phyloP scores from a whole-genome alignment of 495 filamentous ascomycete species.

The Baudoinia panamericana region DNA sequence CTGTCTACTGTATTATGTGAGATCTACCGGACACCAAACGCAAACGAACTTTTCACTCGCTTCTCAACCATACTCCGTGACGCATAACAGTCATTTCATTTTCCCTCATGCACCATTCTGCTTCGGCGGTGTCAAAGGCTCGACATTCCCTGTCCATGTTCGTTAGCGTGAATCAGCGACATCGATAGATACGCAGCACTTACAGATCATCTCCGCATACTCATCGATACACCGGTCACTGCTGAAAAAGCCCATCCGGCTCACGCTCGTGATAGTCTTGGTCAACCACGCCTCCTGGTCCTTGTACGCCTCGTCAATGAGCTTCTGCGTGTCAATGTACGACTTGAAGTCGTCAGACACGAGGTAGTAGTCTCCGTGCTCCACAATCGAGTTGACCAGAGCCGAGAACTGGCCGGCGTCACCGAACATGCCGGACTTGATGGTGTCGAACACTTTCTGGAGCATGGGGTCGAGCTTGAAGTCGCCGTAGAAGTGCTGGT shows the following conservation, averaged over 20 bases:
- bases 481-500: slow-evolving; percentile 69
- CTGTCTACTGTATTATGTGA: no score
- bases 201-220: slow-evolving; percentile 92
- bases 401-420: slow-evolving; percentile 60
- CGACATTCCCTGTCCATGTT: slow-evolving; percentile 1
- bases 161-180: background rate
- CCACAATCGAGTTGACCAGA: slow-evolving; percentile 66
- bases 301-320: slow-evolving; percentile 82
- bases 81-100: no score
- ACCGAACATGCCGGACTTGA: slow-evolving; percentile 66
- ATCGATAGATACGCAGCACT: slow-evolving; percentile 34
- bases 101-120: slow-evolving; percentile 4
- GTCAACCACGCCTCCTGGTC: slow-evolving; percentile 84
- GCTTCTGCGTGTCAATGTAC: slow-evolving; percentile 75
- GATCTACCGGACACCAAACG: no score
- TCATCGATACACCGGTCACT: slow-evolving; percentile 95
- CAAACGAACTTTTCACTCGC: no score
- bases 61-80: no score
- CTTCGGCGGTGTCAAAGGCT: slow-evolving; percentile 8
- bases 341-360: slow-evolving; percentile 93
- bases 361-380: slow-evolving; percentile 94
- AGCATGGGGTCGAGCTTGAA: slow-evolving; percentile 68
- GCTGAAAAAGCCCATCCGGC: slow-evolving; percentile 93
- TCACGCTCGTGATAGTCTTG: slow-evolving; percentile 77
- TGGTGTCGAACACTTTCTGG: slow-evolving; percentile 65